Evolutionary conservation across 352 stramenopile species (phyloP), one percentile per base, ranked within the genome.

Genomic region (Pythium aristosporum): DNA sequence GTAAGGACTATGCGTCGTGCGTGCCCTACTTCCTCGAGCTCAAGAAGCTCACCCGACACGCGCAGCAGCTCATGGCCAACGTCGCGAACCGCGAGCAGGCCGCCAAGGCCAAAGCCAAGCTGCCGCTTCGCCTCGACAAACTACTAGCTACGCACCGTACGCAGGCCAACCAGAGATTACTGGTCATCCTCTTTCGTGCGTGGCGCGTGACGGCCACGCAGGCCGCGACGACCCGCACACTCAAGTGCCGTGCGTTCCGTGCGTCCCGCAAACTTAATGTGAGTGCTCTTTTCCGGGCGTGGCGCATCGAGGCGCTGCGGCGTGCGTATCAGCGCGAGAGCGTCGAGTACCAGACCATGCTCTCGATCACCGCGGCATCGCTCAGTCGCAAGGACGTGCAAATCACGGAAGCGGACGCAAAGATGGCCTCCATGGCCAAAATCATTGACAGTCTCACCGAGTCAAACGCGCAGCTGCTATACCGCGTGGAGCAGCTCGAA

Each of bases 361-460:
- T 91, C 20, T 91, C 83, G 0, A 79, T 91, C 67, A 91, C 82
- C 5, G 80, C 81, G 16, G 73, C 84, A 43, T 89, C 83, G 18
- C 71, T 91, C 15, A 91, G 80, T 41, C 82, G 82, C 41, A 94
- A 94, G 62, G 85, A 92, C 53, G 81, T 90, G 16, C 65, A 79
- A 55, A 82, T 94, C 44, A 74, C 73, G 0, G 79, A 89, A 25
- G 71, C 76, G 12, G 78, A 90, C 52, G 75, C 71, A 18, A 91
- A 89, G 54, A 76, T 88, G 15, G 74, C 72, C 28, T 87, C 82
- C 43, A 89, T 94, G 76, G 71, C 79, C 21, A 79, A 79, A 32
- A 90, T 92, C 39, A 88, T 92, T 56, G 85, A 94, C 61, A 86
- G 81, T 46, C 74, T 94, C 32, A 92, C 81, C 2, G 80, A 88